phyloP scores from a whole-genome alignment of 1,139 yeast species.

The Yamadazyma oceani region DNA sequence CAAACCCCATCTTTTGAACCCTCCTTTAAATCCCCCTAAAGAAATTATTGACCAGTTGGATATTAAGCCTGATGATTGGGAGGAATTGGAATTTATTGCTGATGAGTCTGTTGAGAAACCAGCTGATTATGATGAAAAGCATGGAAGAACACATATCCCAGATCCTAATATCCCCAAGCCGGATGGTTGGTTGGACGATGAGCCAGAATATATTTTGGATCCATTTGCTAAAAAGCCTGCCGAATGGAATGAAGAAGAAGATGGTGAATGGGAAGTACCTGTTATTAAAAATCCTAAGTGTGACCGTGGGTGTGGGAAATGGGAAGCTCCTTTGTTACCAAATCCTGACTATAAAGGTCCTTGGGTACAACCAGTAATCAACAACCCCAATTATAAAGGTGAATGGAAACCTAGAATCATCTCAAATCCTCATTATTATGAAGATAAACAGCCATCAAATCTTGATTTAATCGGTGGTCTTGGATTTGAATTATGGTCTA shows the following conservation, averaged over 20 bases:
- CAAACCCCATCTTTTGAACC: conserved; percentile 50
- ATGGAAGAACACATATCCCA: conserved; percentile 55
- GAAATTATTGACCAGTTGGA: conserved; percentile 64
- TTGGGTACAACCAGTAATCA: conserved; percentile 68
- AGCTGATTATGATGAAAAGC: conserved; percentile 72
- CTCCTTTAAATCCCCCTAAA: conserved; percentile 63
- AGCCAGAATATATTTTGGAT: conserved; percentile 58
- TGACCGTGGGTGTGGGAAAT: conserved; percentile 70
- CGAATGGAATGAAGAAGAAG: conserved; percentile 86
- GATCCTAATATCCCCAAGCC: conserved; percentile 73
- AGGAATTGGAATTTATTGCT: conserved; percentile 57
- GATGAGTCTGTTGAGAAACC: conserved; percentile 68
- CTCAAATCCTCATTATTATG: conserved; percentile 68
- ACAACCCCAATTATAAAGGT: conserved; percentile 78
- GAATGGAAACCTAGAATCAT: conserved; percentile 71
- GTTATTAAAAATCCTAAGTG: conserved; percentile 73
- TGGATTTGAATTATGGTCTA: conserved; percentile 90
- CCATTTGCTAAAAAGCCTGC: conserved; percentile 66
- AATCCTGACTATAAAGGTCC: conserved; percentile 76
- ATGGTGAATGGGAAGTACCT: conserved; percentile 81
- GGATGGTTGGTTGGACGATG: conserved; percentile 73
- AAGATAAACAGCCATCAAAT: conserved; percentile 58
- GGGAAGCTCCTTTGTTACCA: conserved; percentile 56
- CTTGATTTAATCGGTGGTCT: conserved; percentile 74
- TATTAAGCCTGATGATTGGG: conserved; percentile 78